Evolutionary conservation across 1,139 yeast genomes (phyloP).

Genomic region (Sugiyamaella japonica): DNA sequence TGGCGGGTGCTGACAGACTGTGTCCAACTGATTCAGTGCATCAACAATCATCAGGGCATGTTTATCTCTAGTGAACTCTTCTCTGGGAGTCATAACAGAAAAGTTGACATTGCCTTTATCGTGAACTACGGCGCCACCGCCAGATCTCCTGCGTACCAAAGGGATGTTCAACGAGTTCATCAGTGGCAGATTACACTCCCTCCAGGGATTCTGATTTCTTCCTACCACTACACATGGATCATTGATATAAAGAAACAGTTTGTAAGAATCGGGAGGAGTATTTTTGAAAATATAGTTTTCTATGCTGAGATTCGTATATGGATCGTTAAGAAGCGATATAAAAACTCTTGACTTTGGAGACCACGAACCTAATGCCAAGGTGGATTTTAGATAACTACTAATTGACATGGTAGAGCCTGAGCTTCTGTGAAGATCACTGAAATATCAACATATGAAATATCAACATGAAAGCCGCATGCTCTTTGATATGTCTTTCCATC

Average conservation of each 20-base stretch:
- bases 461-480: background rate
- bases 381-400: slow-evolving; percentile 5
- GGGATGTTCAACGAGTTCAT: slow-evolving; percentile 60
- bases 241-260: slow-evolving; percentile 69
- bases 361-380: slow-evolving; percentile 9
- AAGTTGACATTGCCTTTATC: slow-evolving; percentile 90
- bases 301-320: slow-evolving; percentile 73
- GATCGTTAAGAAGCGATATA: slow-evolving; percentile 57
- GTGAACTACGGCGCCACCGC: slow-evolving; percentile 98
- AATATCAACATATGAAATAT: background rate
- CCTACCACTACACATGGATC: slow-evolving; percentile 91
- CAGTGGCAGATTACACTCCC: slow-evolving; percentile 70
- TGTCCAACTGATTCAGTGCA: slow-evolving; percentile 46
- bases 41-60: slow-evolving; percentile 58
- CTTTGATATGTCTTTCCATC: background rate
- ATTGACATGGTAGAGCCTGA: slow-evolving; percentile 1
- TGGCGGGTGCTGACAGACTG: slow-evolving; percentile 13
- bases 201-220: slow-evolving; percentile 94
- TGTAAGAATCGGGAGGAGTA: slow-evolving; percentile 49
- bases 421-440: no score
- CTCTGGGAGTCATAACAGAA: slow-evolving; percentile 72
- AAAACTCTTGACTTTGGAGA: slow-evolving; percentile 31
- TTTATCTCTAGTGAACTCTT: slow-evolving; percentile 60
- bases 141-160: slow-evolving; percentile 74
- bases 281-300: slow-evolving; percentile 74